A percentile compares a stretch with the other conserved stretches of the same genome.
Conservation (phyloP, 1,139 yeast genomes). For the Blastobotrys petasosporus region DNA sequence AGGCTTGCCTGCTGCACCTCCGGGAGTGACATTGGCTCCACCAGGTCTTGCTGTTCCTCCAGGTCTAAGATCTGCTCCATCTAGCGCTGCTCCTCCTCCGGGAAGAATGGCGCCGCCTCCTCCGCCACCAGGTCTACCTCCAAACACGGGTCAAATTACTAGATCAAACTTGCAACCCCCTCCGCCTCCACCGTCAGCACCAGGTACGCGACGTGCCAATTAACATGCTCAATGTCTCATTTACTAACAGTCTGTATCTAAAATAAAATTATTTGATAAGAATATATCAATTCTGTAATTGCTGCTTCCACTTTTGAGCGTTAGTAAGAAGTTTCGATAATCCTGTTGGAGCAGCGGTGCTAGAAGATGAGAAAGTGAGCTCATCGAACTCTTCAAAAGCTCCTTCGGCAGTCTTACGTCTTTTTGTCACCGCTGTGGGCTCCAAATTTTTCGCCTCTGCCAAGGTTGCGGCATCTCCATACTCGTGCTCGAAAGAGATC, state of each 20-base stretch:
- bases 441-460: constrained; percentile 41
- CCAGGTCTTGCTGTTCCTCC: constrained; percentile 16
- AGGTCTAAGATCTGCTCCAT: constrained; percentile 19
- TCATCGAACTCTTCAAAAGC: constrained; percentile 53
- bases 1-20: constrained; percentile 4
- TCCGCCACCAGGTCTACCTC: constrained; percentile 17
- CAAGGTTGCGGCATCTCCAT: constrained; percentile 48
- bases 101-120: constrained; percentile 25
- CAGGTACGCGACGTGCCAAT: constrained; percentile 11
- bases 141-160: constrained; percentile 14
- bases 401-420: constrained; percentile 42
- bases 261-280: not conserved
- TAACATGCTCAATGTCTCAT: constrained; percentile 3
- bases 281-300: constrained; percentile 1
- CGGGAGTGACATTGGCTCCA: constrained; percentile 10
- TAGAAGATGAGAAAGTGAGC: constrained; percentile 52
- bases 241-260: not conserved
- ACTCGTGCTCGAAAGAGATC: constrained; percentile 55
- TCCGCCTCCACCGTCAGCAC: constrained; percentile 15
- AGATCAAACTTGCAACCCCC: constrained; percentile 16
- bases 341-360: constrained; percentile 16
- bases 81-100: constrained; percentile 29
- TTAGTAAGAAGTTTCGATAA: constrained; percentile 53
- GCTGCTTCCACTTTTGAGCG: constrained; percentile 54
- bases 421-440: constrained; percentile 53